These are phyloP conservation scores for Paracoccidioides lutzii DNA, from an alignment of 2,329 filamentous ascomycete genomes.

Conservation along the genomic window DNA sequence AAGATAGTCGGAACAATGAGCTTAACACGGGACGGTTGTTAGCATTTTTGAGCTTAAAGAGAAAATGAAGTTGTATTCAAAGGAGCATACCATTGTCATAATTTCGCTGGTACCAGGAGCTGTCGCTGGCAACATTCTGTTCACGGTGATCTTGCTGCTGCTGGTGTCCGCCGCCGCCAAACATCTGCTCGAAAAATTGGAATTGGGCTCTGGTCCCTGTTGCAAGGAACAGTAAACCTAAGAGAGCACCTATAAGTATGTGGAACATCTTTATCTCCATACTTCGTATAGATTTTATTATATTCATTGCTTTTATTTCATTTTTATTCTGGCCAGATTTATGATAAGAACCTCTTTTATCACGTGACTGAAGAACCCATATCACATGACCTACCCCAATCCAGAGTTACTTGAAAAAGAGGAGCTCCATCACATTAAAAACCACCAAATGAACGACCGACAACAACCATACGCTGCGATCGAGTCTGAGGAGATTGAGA, in stretches of 20 bases:
- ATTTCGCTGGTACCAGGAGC: constrained; percentile 56
- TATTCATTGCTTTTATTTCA: not conserved
- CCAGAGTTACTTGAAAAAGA: too few species aligned
- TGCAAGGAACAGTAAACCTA: constrained; percentile 45
- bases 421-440: not conserved
- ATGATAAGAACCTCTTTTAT: too few species aligned
- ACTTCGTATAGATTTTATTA: constrained; percentile 3
- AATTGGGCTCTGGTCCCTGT: constrained; percentile 62
- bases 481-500: not conserved
- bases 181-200: constrained; percentile 98
- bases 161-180: constrained; percentile 50
- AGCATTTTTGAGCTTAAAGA: constrained; percentile 11
- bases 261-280: constrained; percentile 13
- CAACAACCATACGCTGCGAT: not conserved
- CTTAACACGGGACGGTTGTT: constrained; percentile 30
- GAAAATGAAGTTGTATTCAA: constrained; percentile 1
- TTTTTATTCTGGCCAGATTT: not conserved
- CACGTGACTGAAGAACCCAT: not conserved
- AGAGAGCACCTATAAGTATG: constrained; percentile 14
- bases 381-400: too few species aligned
- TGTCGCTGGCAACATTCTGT: constrained; percentile 76
- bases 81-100: constrained; percentile 9
- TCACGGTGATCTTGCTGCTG: constrained; percentile 45
- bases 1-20: constrained; percentile 84
- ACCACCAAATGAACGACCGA: not conserved